Evolutionary conservation across 371 early-diverging fungal genomes (phyloP), one percentile per base, ranked within the genome.

Genomic region (Gilbertella persicaria): DNA sequence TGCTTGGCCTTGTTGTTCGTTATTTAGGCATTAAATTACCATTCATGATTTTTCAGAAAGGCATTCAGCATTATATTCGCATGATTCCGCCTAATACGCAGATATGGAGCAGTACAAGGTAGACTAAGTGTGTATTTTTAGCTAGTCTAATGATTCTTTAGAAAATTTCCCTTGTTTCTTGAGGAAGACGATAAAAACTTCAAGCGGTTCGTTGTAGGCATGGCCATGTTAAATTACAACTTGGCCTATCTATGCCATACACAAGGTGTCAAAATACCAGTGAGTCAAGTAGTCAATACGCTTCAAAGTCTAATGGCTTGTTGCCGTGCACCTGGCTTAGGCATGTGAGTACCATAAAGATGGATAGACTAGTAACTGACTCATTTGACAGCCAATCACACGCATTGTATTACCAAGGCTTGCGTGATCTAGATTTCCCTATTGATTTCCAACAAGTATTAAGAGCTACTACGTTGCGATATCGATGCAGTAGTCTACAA

Each of bases 221-320:
- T 96, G 60, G 76, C 87, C 5, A 90, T 94, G 88, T 71, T 96
- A 23, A 88, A 89, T 58, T 96, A 89, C 61, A 79, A 94, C 53
- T 79, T 95, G 48, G 89, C 87, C 0, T 94, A 88, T 60, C 66
- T 96, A 14, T 94, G 94, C 60, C 78, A 85, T 62, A 82, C 90
- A 3, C 93, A 92, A 64, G 91, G 92, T 28, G 82, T 94, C 6
- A 66, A 78, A 0, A 81, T 94, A 33, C 80, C 86, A 2, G 54
- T 84, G 5, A 67, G 76, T 38, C 73, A 80, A 37, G 73, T 74
- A 23, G 62, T 86, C 16, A 85, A 92, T 53, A 85, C 86, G 4
- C 75, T 94, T 2, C 89, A 84, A 53, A 88, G 90, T 40, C 50
- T 95, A 42, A 83, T 87, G 53, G 64, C 73, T 16, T 86, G 90